Percentiles rank a stretch among this genome's conserved stretches.
Conservation (phyloP, 2,329 filamentous ascomycete species). For the Penicillium paneum region DNA sequence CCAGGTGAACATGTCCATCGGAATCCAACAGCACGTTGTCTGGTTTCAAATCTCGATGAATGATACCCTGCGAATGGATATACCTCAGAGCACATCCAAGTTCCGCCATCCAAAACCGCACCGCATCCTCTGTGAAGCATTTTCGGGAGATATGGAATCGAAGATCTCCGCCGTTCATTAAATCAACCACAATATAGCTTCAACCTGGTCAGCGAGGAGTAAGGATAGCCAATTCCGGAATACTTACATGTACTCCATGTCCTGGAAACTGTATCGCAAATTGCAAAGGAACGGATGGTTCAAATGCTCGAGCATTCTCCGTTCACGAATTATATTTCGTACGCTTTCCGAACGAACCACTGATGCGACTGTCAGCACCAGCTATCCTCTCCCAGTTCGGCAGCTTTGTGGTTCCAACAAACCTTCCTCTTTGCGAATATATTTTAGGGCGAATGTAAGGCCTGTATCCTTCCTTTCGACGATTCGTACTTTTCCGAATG, state of each 20-base stretch:
- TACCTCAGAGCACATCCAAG: constrained; percentile 87
- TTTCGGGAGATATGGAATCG: constrained; percentile 97
- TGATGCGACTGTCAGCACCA: constrained; percentile 42
- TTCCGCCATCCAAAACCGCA: constrained; percentile 95
- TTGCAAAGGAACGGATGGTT: constrained; percentile 99
- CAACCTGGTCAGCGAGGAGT: constrained; percentile 23
- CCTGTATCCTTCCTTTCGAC: constrained; percentile 96
- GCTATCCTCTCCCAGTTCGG: neutral
- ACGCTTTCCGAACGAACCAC: constrained; percentile 97
- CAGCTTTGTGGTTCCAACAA: neutral
- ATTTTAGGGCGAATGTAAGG: constrained; percentile 93
- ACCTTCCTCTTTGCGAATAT: constrained; percentile 97
- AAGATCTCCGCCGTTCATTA: constrained; percentile 96
- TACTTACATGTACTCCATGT: constrained; percentile 93
- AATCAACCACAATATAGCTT: constrained; percentile 88
- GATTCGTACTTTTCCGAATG: constrained; percentile 97
- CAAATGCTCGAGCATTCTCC: constrained; percentile 95
- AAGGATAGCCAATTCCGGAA: neutral
- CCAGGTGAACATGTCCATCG: constrained; percentile 92
- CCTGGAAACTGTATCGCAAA: constrained; percentile 96
- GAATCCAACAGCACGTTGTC: constrained; percentile 86
- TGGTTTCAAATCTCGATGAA: constrained; percentile 87
- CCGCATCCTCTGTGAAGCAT: constrained; percentile 94
- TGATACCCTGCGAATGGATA: constrained; percentile 80
- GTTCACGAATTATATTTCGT: constrained; percentile 94